Evolutionary conservation across 2,329 filamentous ascomycete genomes (phyloP), one percentile per base, ranked within the genome.

Genomic region (Pestalotiopsis sp.): DNA sequence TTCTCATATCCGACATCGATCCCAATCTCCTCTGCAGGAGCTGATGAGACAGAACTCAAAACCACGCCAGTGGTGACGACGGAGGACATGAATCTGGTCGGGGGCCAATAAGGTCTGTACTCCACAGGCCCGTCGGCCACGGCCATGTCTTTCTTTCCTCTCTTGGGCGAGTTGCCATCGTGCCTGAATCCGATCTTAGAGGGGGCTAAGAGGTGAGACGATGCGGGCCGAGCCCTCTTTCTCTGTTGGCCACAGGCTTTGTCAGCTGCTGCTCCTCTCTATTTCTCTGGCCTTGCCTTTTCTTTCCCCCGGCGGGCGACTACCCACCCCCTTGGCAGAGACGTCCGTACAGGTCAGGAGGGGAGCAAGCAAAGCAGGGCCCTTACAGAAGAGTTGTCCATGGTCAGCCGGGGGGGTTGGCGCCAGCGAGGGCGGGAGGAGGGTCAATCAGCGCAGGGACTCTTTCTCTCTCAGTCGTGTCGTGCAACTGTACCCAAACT

Each of bases 221-320:
- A 66, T 25, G n/a, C 57, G 55, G 65, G 57, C 36, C 65, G 65
- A 66, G 38, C 38, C 65, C 65, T 66, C 55, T 66, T 66, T 45
- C 65, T 60, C 38, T 13, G 52, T 55, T 61, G 31, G 52, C 27
- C 31, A 55, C 17, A 45, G 23, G 23, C 25, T n/a, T 36, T 41
- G 65, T 66, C 52, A 66, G 59, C 39, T 36, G 11, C 31, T 55
- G 36, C 38, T 23, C 7, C n/a, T 45, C 55, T 59, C 38, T 41
- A 17, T 27, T n/a, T 52, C 45, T 52, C 45, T 52, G 5, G 17
- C 17, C 20, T n/a, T 52, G 17, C 20, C 45, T 52, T 20, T 17
- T 9, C 14, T 9, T n/a, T 20, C 45, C 45, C n/a, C 45, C 45
- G 6, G 45, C 45, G 45, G 45, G 45, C 45, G 17, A 52, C 45